These are phyloP conservation scores for Solanum pinnatisectum DNA, from an alignment of 257 asterid genomes.

Conservation along the genomic window DNA sequence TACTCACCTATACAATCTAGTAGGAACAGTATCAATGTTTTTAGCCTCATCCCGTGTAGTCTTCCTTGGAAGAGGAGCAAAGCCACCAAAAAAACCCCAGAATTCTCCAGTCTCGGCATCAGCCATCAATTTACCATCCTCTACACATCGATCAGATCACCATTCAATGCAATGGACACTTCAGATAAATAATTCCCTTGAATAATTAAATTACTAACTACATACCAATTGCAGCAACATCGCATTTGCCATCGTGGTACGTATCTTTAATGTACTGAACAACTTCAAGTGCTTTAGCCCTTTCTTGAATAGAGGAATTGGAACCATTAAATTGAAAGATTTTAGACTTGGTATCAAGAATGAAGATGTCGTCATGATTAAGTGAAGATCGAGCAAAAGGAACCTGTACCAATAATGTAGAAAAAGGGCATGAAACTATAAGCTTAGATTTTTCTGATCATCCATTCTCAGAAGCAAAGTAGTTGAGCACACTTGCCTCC, in stretches of 20 bases:
- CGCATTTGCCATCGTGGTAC: conserved; percentile 94
- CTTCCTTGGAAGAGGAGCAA: conserved; percentile 99
- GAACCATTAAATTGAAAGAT: conserved; percentile 95
- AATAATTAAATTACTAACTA: conserved; percentile 5
- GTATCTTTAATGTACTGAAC: conserved; percentile 95
- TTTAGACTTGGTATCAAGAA: conserved; percentile 87
- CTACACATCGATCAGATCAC: conserved; percentile 32
- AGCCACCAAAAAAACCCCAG: conserved; percentile 99
- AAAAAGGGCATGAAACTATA: background rate
- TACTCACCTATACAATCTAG: conserved; percentile 70
- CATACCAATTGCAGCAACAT: conserved; percentile 89
- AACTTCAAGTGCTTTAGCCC: conserved; percentile 98
- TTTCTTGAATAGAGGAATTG: conserved; percentile 97
- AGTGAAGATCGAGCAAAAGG: conserved; percentile 90
- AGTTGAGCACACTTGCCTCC: conserved; percentile 53
- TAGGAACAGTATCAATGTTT: conserved; percentile 29
- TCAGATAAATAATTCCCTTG: conserved; percentile 5
- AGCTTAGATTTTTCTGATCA: background rate
- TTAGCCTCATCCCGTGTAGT: conserved; percentile 37
- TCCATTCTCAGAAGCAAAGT: background rate
- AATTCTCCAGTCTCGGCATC: conserved; percentile 99
- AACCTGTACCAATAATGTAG: conserved; percentile 45
- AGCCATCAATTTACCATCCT: conserved; percentile 96
- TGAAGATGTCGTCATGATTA: conserved; percentile 91
- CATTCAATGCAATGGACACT: conserved; percentile 13